Conservation (phyloP, 306 rosid species). For the Cicer yamashitae region DNA sequence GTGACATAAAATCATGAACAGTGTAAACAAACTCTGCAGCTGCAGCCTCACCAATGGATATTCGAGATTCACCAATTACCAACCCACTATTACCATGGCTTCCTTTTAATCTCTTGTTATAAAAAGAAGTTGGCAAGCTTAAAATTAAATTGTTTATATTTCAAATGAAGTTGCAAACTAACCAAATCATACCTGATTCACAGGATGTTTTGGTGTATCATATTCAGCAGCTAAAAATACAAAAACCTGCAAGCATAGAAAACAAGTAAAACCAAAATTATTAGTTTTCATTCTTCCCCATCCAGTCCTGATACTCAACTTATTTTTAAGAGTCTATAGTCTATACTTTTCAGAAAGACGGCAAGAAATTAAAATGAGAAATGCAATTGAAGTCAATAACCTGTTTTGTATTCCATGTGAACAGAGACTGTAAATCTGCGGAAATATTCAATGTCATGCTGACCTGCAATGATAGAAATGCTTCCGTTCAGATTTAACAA, state of each 20-base stretch:
- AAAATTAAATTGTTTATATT: constrained; percentile 3
- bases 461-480: constrained; percentile 64
- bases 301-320: constrained; percentile 2
- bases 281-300: constrained; percentile 2
- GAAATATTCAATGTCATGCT: constrained; percentile 87
- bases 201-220: constrained; percentile 75
- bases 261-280: constrained; percentile 34
- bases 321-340: background rate
- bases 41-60: constrained; percentile 6
- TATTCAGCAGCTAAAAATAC: constrained; percentile 95
- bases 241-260: constrained; percentile 69
- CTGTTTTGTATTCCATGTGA: constrained; percentile 99
- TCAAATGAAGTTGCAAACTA: constrained; percentile 18
- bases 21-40: constrained; percentile 16
- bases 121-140: constrained; percentile 8
- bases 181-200: constrained; percentile 75
- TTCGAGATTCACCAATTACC: constrained; percentile 17
- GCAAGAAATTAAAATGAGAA: background rate
- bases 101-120: constrained; percentile 3
- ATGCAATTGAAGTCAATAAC: constrained; percentile 52
- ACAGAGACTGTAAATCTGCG: constrained; percentile 89
- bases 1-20: constrained; percentile 21
- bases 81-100: constrained; percentile 15
- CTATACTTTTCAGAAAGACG: constrained; percentile 29
- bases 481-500: constrained; percentile 31